These are phyloP conservation scores for Hypoxylon sp. DNA, from an alignment of 2,329 filamentous ascomycete species.

Conservation along the genomic window DNA sequence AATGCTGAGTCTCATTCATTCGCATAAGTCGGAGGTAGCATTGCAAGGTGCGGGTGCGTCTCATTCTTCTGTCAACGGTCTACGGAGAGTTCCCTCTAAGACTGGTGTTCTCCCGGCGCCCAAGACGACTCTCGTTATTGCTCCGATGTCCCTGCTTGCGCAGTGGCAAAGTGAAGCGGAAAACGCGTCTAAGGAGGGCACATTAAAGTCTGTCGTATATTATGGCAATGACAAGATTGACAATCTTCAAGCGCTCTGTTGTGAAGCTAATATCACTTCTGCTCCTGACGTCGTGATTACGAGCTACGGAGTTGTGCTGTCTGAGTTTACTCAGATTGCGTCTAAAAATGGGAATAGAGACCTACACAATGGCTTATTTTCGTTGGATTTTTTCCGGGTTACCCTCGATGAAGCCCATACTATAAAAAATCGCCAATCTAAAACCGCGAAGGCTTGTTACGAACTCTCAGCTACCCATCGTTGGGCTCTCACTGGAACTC, in stretches of 20 bases:
- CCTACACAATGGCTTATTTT: conserved; percentile 83
- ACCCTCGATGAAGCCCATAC: conserved; percentile 96
- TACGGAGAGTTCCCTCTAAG: conserved; percentile 73
- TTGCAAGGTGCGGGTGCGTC: conserved; percentile 55
- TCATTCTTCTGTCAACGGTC: conserved; percentile 67
- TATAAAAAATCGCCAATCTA: conserved; percentile 91
- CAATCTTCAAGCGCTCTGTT: conserved; percentile 85
- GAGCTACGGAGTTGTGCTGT: conserved; percentile 91
- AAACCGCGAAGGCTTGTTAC: conserved; percentile 95
- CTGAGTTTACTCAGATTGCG: conserved; percentile 85
- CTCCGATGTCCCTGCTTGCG: conserved; percentile 94
- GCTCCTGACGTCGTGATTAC: conserved; percentile 95
- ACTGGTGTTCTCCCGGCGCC: conserved; percentile 77
- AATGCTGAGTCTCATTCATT: conserved; percentile 94
- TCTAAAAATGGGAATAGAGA: conserved; percentile 76
- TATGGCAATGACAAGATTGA: conserved; percentile 88
- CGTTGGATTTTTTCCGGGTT: conserved; percentile 92
- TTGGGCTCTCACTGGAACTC: conserved; percentile 95
- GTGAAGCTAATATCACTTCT: conserved; percentile 76
- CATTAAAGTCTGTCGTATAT: conserved; percentile 88
- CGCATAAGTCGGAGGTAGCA: conserved; percentile 76
- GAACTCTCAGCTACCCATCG: conserved; percentile 87
- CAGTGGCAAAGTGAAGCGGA: conserved; percentile 98
- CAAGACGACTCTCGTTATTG: conserved; percentile 93
- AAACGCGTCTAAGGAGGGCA: conserved; percentile 87